Evolutionary conservation across 768 basidiomycete species (phyloP).

Genomic region (Mycena galopus): DNA sequence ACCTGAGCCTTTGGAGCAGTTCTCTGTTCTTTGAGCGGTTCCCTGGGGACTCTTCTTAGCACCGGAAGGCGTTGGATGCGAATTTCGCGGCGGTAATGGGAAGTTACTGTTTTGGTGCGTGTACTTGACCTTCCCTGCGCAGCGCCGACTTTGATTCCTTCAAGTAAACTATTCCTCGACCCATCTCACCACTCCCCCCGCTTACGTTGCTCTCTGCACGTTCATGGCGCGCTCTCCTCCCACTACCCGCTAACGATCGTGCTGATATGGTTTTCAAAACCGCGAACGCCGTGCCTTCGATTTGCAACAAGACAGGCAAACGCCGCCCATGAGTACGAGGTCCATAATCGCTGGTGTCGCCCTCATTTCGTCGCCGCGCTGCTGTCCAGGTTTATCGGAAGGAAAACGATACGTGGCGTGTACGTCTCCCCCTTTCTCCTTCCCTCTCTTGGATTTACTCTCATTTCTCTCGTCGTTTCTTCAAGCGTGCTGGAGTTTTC

Average conservation of each 20-base stretch:
- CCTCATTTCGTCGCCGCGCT: neutral
- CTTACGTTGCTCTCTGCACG: no score
- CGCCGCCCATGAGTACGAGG: neutral
- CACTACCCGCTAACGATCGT: no score
- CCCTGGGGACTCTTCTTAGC: no score
- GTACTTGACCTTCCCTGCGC: no score
- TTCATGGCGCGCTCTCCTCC: neutral
- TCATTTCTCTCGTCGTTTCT: neutral
- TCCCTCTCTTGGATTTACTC: neutral
- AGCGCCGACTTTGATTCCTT: no score
- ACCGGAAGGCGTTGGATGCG: no score
- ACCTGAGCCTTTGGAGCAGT: no score
- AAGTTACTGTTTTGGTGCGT: no score
- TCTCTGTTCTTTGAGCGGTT: no score
- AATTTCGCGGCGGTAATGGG: no score
- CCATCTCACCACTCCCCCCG: no score
- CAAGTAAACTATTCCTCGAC: no score
- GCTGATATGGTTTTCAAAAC: neutral
- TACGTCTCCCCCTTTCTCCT: neutral
- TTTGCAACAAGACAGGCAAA: neutral
- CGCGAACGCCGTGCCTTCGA: neutral
- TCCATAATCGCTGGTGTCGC: neutral
- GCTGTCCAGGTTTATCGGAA: neutral
- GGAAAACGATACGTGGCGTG: neutral
- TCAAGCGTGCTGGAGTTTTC: neutral